phyloP scores from a whole-genome alignment of 2,329 filamentous ascomycete species.

The Verticillium isaacii region DNA sequence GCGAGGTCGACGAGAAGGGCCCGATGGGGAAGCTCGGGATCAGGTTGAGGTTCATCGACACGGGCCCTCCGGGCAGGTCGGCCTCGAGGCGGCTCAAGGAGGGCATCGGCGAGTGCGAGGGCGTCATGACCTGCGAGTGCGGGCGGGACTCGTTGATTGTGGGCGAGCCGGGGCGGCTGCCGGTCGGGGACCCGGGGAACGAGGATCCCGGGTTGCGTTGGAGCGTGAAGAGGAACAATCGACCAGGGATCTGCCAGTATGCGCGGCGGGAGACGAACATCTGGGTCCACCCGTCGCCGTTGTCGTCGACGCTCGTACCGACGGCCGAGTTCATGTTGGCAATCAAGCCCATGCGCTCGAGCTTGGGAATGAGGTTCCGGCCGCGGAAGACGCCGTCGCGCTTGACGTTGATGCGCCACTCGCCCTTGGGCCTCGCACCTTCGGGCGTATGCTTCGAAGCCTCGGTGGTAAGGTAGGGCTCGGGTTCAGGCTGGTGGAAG shows the following conservation, averaged over 20 bases:
- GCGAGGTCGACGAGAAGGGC: constrained; percentile 76
- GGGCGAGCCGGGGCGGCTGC: constrained; percentile 51
- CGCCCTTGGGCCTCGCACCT: constrained; percentile 69
- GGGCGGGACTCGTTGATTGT: constrained; percentile 23
- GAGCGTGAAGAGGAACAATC: constrained; percentile 83
- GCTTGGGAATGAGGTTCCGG: constrained; percentile 77
- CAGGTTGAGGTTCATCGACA: constrained; percentile 30
- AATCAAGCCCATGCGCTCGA: constrained; percentile 89
- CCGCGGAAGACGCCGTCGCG: constrained; percentile 84
- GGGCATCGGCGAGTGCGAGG: constrained; percentile 19
- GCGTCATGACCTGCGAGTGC: constrained; percentile 17
- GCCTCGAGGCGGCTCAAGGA: constrained; percentile 16
- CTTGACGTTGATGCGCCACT: constrained; percentile 83
- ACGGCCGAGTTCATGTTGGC: constrained; percentile 71
- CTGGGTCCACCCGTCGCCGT: constrained; percentile 62
- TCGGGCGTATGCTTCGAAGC: constrained; percentile 62
- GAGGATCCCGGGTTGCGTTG: constrained; percentile 48
- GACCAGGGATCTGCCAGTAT: constrained; percentile 90
- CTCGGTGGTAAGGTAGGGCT: constrained; percentile 56
- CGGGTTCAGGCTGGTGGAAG: constrained; percentile 80
- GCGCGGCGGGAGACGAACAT: constrained; percentile 78
- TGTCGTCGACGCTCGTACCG: constrained; percentile 58
- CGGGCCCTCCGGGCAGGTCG: constrained; percentile 12
- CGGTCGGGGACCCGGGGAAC: constrained; percentile 44
- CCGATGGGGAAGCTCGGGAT: constrained; percentile 44